These are phyloP conservation scores for Colletotrichum cereale DNA, from an alignment of 2,329 filamentous ascomycete species.

Conservation along the genomic window DNA sequence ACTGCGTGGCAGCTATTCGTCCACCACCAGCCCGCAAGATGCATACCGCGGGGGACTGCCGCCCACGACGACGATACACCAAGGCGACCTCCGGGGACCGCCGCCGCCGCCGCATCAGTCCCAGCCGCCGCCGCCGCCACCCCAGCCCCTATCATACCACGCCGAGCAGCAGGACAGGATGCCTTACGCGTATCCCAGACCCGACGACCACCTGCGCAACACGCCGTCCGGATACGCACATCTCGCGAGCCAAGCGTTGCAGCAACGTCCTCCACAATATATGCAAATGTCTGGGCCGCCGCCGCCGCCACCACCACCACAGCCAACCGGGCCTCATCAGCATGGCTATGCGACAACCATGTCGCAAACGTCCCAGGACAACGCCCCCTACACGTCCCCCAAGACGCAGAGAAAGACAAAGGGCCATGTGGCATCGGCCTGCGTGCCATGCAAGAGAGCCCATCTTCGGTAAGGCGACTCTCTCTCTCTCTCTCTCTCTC, in stretches of 20 bases:
- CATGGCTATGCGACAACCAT: slow-evolving; percentile 47
- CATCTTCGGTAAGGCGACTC: slow-evolving; percentile 73
- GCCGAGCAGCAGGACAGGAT: slow-evolving; percentile 53
- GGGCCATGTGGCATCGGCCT: slow-evolving; percentile 86
- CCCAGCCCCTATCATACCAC: slow-evolving; percentile 55
- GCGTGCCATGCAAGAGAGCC: slow-evolving; percentile 86
- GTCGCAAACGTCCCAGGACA: slow-evolving; percentile 54
- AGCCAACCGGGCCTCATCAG: slow-evolving; percentile 42
- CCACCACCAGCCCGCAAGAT: slow-evolving; percentile 60
- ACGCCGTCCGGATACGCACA: slow-evolving; percentile 41
- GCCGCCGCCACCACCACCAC: slow-evolving; percentile 42
- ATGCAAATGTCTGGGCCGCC: slow-evolving; percentile 48
- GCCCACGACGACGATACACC: slow-evolving; percentile 46
- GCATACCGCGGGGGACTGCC: slow-evolving; percentile 58
- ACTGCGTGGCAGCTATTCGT: slow-evolving; percentile 56
- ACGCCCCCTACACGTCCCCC: slow-evolving; percentile 64
- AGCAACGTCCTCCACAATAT: slow-evolving; percentile 40
- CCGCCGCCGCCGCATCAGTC: slow-evolving; percentile 33
- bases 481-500: background rate
- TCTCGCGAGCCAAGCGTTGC: slow-evolving; percentile 38
- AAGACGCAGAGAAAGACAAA: slow-evolving; percentile 78
- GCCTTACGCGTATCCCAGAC: slow-evolving; percentile 55
- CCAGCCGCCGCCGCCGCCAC: slow-evolving; percentile 48
- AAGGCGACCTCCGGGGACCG: slow-evolving; percentile 51
- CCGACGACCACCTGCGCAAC: slow-evolving; percentile 54